Evolutionary conservation across 2,329 filamentous ascomycete species (phyloP).

Genomic region (Gliomastix tumulicola): DNA sequence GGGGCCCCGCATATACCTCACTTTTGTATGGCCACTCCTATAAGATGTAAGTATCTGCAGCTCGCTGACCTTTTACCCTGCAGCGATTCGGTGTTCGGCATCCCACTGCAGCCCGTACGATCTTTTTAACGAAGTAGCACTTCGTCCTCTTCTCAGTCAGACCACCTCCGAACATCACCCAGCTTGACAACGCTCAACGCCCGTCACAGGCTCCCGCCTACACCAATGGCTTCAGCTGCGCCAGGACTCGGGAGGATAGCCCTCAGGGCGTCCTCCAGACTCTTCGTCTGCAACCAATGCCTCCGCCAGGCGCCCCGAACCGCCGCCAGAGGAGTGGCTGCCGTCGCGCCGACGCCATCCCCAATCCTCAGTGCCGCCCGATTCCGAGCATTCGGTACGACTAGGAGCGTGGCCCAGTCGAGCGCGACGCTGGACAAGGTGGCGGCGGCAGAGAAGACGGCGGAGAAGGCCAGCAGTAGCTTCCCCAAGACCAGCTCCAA

Average conservation of each 20-base stretch:
- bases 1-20: too few relatives aligned
- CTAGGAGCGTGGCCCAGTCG: neutral
- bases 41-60: too few relatives aligned
- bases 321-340: neutral
- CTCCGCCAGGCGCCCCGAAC: slow-evolving; percentile 17
- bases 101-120: too few relatives aligned
- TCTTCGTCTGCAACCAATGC: slow-evolving; percentile 44
- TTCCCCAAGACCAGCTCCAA: slow-evolving; percentile 64
- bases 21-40: too few relatives aligned
- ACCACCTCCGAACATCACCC: too few relatives aligned
- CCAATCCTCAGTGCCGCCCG: slow-evolving; percentile 31
- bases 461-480: slow-evolving; percentile 12
- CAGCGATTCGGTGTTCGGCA: too few relatives aligned
- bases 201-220: slow-evolving; percentile 2
- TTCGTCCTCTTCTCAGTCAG: too few relatives aligned
- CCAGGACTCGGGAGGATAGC: slow-evolving; percentile 33
- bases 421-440: slow-evolving; percentile 17
- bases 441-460: slow-evolving; percentile 12
- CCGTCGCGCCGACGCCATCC: slow-evolving; percentile 16
- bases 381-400: slow-evolving; percentile 26
- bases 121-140: too few relatives aligned
- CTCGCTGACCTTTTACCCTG: too few relatives aligned
- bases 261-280: slow-evolving; percentile 27
- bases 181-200: neutral
- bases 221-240: slow-evolving; percentile 31